Base-by-base conservation (phyloP, 768 basidiomycete genomes). In the Neoboletus brunneissimus region DNA sequence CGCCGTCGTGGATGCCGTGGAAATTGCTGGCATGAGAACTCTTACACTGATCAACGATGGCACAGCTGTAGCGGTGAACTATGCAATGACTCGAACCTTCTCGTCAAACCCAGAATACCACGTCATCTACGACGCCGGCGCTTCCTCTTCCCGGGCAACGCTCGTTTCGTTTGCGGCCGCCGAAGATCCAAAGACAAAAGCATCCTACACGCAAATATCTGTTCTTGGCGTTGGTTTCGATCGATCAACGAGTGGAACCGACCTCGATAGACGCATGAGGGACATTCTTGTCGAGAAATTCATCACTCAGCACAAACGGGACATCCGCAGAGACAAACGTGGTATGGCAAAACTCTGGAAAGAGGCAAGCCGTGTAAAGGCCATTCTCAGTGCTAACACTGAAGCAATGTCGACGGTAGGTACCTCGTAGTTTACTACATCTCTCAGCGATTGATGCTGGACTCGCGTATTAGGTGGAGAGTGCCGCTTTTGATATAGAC, bases 291-390 rank as follows among this genome's bases (percentile, higher is more conserved):
- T 88, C 27, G 82, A 81, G 48, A 80, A 80, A 50, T 97, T 98
- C 73, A 83, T 88, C 66, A 69, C 76, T 48, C 89, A 88, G 72
- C 77, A 88, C 56, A 82, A 82, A 63, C 81, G 74, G 68, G 84
- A 87, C 59, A 81, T 94, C 37, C 80, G 83, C 29, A 76, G 77
- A 60, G 91, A 95, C 66, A 84, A 85, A 67, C 81, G 86, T 53
- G 95, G 88, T 2, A 89, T 97, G 87, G 89, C 91, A 5, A 96
- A 95, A 72, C 75, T 98, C 7, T 89, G 91, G 84, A 96, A 95
- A 70, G 97, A 99, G 73, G 92, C 96, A 1, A 84, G 82, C 18
- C 82, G 95, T 56, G 82, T 98, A 63, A 99, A 98, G 76, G 80
- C 86, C 9, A 89, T 99, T 61, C 74, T 99, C 57, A 97, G 94